A percentile compares a stretch with the other conserved stretches of the same genome.
phyloP scores from a whole-genome alignment of 2,329 filamentous ascomycete species.

The Lachnellula hyalina region DNA sequence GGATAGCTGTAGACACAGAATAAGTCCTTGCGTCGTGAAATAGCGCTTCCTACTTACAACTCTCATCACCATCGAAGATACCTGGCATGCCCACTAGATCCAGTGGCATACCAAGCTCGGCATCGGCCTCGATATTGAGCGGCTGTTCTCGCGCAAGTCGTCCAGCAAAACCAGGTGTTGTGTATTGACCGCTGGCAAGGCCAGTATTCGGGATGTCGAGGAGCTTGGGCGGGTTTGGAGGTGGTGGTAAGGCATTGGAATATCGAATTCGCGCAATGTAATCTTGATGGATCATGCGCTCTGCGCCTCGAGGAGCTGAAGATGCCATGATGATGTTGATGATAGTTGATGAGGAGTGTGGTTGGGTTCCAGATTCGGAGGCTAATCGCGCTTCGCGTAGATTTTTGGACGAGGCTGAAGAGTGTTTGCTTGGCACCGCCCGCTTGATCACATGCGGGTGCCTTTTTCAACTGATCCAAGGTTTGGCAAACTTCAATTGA shows the following conservation, averaged over 20 bases:
- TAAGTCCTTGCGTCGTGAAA: constrained; percentile 16
- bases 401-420: constrained; percentile 10
- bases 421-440: too few relatives aligned
- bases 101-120: constrained; percentile 94
- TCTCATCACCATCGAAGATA: constrained; percentile 91
- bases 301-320: constrained; percentile 21
- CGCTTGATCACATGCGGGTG: too few relatives aligned
- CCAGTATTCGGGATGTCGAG: constrained; percentile 95
- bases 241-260: constrained; percentile 90
- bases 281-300: constrained; percentile 74
- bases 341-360: not conserved
- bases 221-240: constrained; percentile 90
- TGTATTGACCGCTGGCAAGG: constrained; percentile 80
- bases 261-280: constrained; percentile 96
- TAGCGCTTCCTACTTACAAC: constrained; percentile 54
- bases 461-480: too few relatives aligned
- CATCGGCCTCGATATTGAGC: constrained; percentile 94
- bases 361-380: not conserved
- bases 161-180: constrained; percentile 83
- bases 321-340: constrained; percentile 23
- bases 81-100: constrained; percentile 92
- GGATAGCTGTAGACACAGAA: constrained; percentile 58
- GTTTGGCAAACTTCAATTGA: too few relatives aligned
- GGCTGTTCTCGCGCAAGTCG: constrained; percentile 86
- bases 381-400: constrained; percentile 3